Conservation (phyloP, 1,139 yeast species). For the Eremothecium coryli region DNA sequence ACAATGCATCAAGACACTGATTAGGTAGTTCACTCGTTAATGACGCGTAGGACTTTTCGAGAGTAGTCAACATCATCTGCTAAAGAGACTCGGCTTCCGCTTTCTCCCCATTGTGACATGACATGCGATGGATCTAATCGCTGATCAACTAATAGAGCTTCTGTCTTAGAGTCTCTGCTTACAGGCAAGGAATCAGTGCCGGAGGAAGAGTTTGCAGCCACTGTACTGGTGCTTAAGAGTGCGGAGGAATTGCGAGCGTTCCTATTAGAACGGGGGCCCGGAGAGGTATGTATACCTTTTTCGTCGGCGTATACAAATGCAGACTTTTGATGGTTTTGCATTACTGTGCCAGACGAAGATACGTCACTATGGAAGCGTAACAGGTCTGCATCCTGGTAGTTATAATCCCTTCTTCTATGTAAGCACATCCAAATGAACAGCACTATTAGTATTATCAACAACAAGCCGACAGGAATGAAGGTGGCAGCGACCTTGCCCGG, state of each 20-base stretch:
- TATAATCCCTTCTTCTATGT: slow-evolving; percentile 21
- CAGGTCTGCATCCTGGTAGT: slow-evolving; percentile 22
- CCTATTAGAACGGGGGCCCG: slow-evolving; percentile 7
- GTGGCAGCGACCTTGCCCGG: slow-evolving; percentile 35
- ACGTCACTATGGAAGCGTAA: slow-evolving; percentile 11
- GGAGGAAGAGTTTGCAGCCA: slow-evolving; percentile 3
- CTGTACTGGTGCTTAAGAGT: slow-evolving; percentile 2
- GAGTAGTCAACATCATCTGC: slow-evolving; percentile 71
- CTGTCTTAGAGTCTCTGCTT: slow-evolving; percentile 8
- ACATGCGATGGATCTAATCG: slow-evolving; percentile 59
- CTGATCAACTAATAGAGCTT: slow-evolving; percentile 50
- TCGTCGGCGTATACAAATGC: slow-evolving; percentile 20
- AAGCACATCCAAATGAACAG: slow-evolving; percentile 18
- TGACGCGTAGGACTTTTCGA: slow-evolving; percentile 56
- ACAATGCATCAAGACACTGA: no score
- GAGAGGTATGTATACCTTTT: slow-evolving; percentile 15
- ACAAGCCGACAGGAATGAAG: slow-evolving; percentile 20
- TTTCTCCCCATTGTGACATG: slow-evolving; percentile 37
- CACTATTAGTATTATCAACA: slow-evolving; percentile 16
- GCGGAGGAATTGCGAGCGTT: slow-evolving; percentile 2
- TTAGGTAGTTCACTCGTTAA: slow-evolving; percentile 43
- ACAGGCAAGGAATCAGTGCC: slow-evolving; percentile 9
- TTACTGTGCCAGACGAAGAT: slow-evolving; percentile 13
- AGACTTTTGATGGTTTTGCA: not conserved
- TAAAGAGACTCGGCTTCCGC: slow-evolving; percentile 49